Conservation (phyloP, 495 filamentous ascomycete species). For the Chaetomium cochliodes region DNA sequence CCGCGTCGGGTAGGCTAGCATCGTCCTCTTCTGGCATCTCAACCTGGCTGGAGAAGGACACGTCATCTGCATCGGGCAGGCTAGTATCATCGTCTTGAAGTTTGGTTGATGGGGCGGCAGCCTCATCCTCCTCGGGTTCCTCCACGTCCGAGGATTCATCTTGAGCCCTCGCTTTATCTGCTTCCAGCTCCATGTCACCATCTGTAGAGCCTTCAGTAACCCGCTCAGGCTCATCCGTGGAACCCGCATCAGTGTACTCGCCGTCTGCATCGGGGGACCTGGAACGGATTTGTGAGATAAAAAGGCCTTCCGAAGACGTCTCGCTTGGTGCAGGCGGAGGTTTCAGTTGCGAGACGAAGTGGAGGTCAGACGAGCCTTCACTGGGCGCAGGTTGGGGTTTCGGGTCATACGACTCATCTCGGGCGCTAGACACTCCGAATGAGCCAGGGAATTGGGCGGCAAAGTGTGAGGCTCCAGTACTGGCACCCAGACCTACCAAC, state of each 20-base stretch:
- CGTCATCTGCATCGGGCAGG: constrained; percentile 11
- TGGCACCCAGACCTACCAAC: neutral
- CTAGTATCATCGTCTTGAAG: constrained; percentile 11
- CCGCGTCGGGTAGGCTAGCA: constrained; percentile 7
- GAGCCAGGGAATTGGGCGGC: neutral
- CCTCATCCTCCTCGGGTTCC: neutral
- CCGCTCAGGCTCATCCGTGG: neutral
- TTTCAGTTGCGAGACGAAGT: constrained; percentile 1
- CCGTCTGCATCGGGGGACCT: neutral
- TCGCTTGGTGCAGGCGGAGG: constrained; percentile 10
- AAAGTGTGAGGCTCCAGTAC: neutral
- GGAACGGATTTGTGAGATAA: constrained; percentile 1
- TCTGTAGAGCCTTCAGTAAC: constrained; percentile 4
- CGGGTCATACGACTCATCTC: neutral
- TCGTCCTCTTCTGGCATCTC: constrained; percentile 11
- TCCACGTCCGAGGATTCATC: constrained; percentile 12
- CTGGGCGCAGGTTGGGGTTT: neutral
- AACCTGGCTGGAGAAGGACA: constrained; percentile 20
- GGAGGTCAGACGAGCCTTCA: constrained; percentile 2
- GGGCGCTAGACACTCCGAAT: neutral
- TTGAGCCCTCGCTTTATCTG: constrained; percentile 10
- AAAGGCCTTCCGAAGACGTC: constrained; percentile 16
- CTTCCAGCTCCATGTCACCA: constrained; percentile 14
- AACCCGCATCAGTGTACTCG: neutral
- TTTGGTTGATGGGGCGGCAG: constrained; percentile 3